These are phyloP conservation scores for Aspergillus sp. DNA, from an alignment of 2,329 filamentous ascomycete genomes.

Conservation along the genomic window DNA sequence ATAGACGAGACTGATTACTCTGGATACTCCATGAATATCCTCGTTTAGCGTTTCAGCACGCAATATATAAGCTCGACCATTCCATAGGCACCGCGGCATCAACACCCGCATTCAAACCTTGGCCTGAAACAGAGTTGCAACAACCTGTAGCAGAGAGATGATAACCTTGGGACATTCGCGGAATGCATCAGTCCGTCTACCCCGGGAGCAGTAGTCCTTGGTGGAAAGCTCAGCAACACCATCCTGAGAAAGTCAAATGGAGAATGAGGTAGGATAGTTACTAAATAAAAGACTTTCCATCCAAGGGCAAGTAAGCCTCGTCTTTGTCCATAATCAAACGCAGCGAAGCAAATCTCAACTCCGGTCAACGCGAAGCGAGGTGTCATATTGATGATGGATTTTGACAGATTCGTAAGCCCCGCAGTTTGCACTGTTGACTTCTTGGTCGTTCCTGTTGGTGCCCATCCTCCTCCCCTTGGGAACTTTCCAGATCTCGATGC, in stretches of 20 bases:
- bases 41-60: not conserved
- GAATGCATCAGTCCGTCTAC: not conserved
- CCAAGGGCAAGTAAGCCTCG: too few species aligned
- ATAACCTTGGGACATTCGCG: not conserved
- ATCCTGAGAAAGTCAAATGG: not conserved
- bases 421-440: too few species aligned
- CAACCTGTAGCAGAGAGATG: not conserved
- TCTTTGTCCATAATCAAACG: too few species aligned
- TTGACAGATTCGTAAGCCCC: too few species aligned
- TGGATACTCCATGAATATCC: not conserved
- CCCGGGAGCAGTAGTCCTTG: not conserved
- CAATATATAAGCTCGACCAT: not conserved
- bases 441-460: too few species aligned
- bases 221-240: not conserved
- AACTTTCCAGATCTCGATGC: not conserved
- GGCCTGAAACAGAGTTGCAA: not conserved
- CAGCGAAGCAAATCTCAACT: not conserved
- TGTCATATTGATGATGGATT: too few species aligned
- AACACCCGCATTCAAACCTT: not conserved
- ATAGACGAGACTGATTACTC: constrained; percentile 87
- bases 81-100: not conserved
- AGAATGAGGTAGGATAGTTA: not conserved
- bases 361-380: too few species aligned
- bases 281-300: too few species aligned
- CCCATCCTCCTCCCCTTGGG: too few species aligned